Conservation (phyloP, 495 filamentous ascomycete genomes). For the Penicillium pulvis region DNA sequence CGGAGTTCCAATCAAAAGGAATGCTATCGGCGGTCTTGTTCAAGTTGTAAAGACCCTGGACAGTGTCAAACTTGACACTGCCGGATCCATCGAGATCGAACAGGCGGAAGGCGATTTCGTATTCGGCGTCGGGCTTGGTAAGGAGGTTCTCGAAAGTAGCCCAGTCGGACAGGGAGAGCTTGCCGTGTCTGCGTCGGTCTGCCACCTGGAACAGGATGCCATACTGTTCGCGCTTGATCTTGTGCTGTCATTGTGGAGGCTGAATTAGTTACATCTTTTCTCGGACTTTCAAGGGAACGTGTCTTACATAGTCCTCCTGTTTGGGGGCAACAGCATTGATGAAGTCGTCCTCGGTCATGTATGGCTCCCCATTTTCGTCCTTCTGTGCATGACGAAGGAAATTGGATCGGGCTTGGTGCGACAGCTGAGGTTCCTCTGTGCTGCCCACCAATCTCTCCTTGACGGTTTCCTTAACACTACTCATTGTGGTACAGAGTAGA, state of each 20-base stretch:
- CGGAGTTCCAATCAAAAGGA: constrained; percentile 94
- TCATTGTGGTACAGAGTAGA: constrained; percentile 41
- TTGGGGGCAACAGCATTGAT: constrained; percentile 86
- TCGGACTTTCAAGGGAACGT: not conserved
- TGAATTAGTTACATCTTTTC: not conserved
- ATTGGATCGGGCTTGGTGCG: constrained; percentile 65
- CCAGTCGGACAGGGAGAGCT: constrained; percentile 83
- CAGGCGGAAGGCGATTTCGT: constrained; percentile 96
- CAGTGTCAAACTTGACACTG: constrained; percentile 81
- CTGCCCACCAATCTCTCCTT: constrained; percentile 77
- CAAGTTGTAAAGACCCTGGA: constrained; percentile 74
- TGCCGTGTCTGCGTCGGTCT: constrained; percentile 71
- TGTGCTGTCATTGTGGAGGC: constrained; percentile 64
- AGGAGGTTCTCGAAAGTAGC: constrained; percentile 90
- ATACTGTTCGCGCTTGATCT: constrained; percentile 94
- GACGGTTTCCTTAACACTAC: constrained; percentile 66
- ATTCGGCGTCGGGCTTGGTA: constrained; percentile 93
- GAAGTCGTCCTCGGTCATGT: constrained; percentile 82
- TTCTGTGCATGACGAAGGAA: constrained; percentile 79
- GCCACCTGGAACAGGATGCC: constrained; percentile 88
- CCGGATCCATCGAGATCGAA: constrained; percentile 86
- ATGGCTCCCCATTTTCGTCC: constrained; percentile 76
- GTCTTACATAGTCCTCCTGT: constrained; percentile 85
- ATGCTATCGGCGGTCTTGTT: constrained; percentile 81
- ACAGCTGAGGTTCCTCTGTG: constrained; percentile 62